Conservation (phyloP, 192 early-diverging fungal species). For the Coemansia asiatica region DNA sequence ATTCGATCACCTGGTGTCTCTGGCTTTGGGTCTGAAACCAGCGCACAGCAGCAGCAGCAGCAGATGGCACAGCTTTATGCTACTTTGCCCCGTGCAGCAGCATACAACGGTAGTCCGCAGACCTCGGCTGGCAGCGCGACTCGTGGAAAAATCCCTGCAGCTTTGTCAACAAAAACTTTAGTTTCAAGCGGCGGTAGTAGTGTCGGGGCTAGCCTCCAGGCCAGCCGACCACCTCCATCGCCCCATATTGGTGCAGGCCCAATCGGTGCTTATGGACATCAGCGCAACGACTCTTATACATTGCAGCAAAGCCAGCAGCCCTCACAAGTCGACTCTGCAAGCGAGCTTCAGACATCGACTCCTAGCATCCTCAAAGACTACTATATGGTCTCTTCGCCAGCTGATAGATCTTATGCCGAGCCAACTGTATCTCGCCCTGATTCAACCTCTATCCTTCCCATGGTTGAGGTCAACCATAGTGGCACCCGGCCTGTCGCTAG, state of each 20-base stretch:
- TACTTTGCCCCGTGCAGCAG: constrained; percentile 33
- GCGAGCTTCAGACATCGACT: not conserved
- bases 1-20: not conserved
- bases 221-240: constrained; percentile 10
- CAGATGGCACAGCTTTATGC: constrained; percentile 23
- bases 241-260: constrained; percentile 2
- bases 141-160: constrained; percentile 17
- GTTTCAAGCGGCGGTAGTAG: constrained; percentile 21
- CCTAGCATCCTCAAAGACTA: constrained; percentile 30
- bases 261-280: not conserved
- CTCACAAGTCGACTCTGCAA: not conserved
- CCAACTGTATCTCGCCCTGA: constrained; percentile 17
- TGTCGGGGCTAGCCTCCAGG: constrained; percentile 11
- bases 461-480: constrained; percentile 40
- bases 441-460: constrained; percentile 39
- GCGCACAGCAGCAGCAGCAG: constrained; percentile 11
- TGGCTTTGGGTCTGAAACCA: not conserved
- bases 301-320: constrained; percentile 1
- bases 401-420: constrained; percentile 17
- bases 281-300: not conserved
- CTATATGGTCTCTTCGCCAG: constrained; percentile 37
- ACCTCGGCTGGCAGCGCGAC: not conserved
- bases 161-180: constrained; percentile 7
- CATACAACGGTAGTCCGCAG: constrained; percentile 7
- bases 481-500: constrained; percentile 9